Conservation (phyloP, 345 rosid species). For the Populus deltoides region DNA sequence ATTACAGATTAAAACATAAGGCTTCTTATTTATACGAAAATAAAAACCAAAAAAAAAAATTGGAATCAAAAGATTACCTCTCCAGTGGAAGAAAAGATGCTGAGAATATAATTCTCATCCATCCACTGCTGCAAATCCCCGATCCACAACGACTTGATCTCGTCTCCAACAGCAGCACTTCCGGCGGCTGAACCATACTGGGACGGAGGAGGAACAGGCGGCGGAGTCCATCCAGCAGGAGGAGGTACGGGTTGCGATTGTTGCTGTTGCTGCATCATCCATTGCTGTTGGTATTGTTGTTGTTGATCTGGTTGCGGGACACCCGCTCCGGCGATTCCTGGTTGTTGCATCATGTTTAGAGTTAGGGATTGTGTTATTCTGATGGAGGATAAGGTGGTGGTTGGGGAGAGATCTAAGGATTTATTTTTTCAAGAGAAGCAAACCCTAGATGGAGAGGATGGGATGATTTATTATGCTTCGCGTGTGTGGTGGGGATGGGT, state of each 20-base stretch:
- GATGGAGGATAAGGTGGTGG: neutral
- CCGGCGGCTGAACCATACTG: slow-evolving; percentile 32
- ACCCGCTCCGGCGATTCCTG: slow-evolving; percentile 48
- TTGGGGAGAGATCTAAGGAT: neutral
- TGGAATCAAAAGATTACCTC: slow-evolving; percentile 44
- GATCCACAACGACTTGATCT: slow-evolving; percentile 85
- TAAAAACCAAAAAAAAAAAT: neutral
- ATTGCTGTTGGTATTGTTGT: slow-evolving; percentile 48
- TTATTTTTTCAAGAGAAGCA: neutral
- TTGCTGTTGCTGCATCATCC: slow-evolving; percentile 65
- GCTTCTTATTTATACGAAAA: neutral
- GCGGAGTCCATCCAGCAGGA: slow-evolving; percentile 74
- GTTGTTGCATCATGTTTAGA: slow-evolving; percentile 69
- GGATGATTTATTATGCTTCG: neutral
- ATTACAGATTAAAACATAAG: neutral
- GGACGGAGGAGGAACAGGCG: slow-evolving; percentile 59
- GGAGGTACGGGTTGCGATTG: slow-evolving; percentile 62
- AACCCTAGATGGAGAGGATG: neutral
- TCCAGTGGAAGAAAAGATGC: slow-evolving; percentile 51
- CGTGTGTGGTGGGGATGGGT: neutral
- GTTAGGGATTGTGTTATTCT: neutral
- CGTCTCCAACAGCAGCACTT: slow-evolving; percentile 24
- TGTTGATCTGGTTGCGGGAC: slow-evolving; percentile 46
- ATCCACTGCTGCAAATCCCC: slow-evolving; percentile 91
- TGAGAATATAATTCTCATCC: slow-evolving; percentile 78